These are phyloP conservation scores for Sclerotinia sclerotiorum DNA, from an alignment of 2,329 filamentous ascomycete genomes.

Conservation along the genomic window DNA sequence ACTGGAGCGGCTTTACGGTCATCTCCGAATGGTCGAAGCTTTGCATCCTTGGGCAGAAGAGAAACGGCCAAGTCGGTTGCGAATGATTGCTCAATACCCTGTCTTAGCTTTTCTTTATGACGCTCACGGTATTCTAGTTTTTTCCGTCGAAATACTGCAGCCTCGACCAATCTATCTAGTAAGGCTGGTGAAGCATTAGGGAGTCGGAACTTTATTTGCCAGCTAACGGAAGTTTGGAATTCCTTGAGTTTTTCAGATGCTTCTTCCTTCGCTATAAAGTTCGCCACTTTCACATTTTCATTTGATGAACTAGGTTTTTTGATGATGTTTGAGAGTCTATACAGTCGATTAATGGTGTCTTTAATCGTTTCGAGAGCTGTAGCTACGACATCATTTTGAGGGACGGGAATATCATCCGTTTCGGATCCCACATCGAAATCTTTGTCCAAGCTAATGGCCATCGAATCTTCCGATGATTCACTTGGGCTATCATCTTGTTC, in stretches of 20 bases:
- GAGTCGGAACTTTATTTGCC: conserved; percentile 9
- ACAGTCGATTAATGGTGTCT: conserved; percentile 8
- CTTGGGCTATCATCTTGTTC: background rate
- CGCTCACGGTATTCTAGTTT: conserved; percentile 15
- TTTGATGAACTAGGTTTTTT: conserved; percentile 8
- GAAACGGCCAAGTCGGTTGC: background rate
- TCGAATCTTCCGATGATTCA: conserved; percentile 8
- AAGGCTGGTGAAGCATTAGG: background rate
- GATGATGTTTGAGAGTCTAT: conserved; percentile 5
- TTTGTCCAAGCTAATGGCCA: conserved; percentile 15
- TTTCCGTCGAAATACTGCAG: conserved; percentile 11
- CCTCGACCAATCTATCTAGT: conserved; percentile 4
- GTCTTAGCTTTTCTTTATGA: conserved; percentile 15
- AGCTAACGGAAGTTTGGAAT: conserved; percentile 9
- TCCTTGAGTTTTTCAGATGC: background rate
- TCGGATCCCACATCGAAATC: background rate
- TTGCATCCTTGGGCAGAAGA: background rate
- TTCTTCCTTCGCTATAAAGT: conserved; percentile 7
- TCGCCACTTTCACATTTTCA: conserved; percentile 12
- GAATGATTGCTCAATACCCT: conserved; percentile 6
- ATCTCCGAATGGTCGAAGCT: background rate
- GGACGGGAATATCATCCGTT: background rate
- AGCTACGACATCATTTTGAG: background rate
- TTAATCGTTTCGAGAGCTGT: conserved; percentile 5
- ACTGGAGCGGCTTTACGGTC: background rate